These are phyloP conservation scores for Daldinia childiae DNA, from an alignment of 495 filamentous ascomycete genomes.

Conservation along the genomic window DNA sequence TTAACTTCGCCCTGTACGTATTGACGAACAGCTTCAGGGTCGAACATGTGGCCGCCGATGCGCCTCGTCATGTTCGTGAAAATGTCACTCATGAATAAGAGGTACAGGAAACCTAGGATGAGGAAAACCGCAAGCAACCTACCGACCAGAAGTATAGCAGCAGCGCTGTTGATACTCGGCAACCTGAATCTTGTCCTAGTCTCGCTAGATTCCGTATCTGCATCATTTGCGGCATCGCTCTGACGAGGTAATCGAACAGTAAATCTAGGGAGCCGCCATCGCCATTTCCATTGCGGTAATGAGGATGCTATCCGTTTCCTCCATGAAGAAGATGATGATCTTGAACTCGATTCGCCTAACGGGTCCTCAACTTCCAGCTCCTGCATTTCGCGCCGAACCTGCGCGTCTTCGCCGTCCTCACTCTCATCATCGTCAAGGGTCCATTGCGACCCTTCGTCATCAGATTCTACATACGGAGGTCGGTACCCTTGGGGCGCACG, in stretches of 20 bases:
- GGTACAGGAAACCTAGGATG: conserved; percentile 78
- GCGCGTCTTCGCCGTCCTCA: conserved; percentile 57
- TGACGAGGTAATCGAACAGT: conserved; percentile 52
- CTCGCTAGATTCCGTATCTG: conserved; percentile 28
- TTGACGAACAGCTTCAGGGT: conserved; percentile 72
- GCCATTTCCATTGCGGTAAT: conserved; percentile 59
- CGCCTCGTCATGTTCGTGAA: conserved; percentile 69
- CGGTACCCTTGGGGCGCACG: conserved; percentile 66
- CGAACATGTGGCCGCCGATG: conserved; percentile 63
- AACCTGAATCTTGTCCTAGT: conserved; percentile 42
- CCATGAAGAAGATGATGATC: conserved; percentile 55
- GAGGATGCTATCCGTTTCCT: conserved; percentile 61
- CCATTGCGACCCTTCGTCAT: conserved; percentile 56
- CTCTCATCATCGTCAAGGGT: conserved; percentile 54
- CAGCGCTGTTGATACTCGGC: conserved; percentile 40
- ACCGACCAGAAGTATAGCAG: conserved; percentile 67
- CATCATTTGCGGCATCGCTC: conserved; percentile 22
- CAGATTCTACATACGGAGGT: conserved; percentile 77
- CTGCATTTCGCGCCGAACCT: conserved; percentile 81
- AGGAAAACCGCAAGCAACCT: conserved; percentile 78
- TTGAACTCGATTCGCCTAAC: conserved; percentile 51
- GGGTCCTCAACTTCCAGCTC: conserved; percentile 91
- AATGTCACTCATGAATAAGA: conserved; percentile 83
- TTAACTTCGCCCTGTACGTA: conserved; percentile 77
- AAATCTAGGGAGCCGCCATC: conserved; percentile 58